Evolutionary conservation across 2,329 filamentous ascomycete species (phyloP).

Genomic region (Fulvia fulva): DNA sequence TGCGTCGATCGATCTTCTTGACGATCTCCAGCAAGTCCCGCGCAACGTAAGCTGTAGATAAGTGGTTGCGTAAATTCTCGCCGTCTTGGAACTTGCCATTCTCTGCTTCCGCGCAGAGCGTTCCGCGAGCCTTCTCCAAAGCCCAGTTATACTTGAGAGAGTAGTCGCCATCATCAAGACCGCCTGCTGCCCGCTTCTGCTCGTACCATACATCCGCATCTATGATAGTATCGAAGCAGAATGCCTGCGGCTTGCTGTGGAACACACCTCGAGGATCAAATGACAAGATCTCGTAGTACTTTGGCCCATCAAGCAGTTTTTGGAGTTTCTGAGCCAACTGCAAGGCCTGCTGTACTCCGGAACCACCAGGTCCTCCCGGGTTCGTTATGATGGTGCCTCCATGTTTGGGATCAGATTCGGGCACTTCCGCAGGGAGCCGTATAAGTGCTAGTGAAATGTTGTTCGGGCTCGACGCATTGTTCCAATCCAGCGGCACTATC

Average conservation of each 20-base stretch:
- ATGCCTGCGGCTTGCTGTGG: constrained; percentile 32
- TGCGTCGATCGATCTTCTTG: neutral
- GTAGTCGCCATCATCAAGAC: constrained; percentile 16
- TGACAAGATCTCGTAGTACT: constrained; percentile 42
- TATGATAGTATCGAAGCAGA: constrained; percentile 31
- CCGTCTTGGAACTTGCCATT: constrained; percentile 32
- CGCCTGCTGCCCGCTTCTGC: constrained; percentile 23
- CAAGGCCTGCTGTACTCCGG: constrained; percentile 27
- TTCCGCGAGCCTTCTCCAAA: constrained; percentile 34
- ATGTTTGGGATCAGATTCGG: constrained; percentile 37
- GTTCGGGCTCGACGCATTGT: constrained; percentile 15
- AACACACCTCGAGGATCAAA: constrained; percentile 46
- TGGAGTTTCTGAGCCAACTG: constrained; percentile 16
- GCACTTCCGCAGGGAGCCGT: constrained; percentile 42
- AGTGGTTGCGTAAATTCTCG: constrained; percentile 28
- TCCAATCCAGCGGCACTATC: constrained; percentile 43
- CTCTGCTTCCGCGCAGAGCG: constrained; percentile 23
- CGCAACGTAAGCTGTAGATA: constrained; percentile 29
- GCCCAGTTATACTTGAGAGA: constrained; percentile 34
- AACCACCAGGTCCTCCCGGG: constrained; percentile 40
- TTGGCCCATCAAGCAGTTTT: constrained; percentile 19
- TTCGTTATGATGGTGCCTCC: constrained; percentile 41
- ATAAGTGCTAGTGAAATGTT: constrained; percentile 42
- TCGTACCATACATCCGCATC: constrained; percentile 32
- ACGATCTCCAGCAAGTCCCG: constrained; percentile 11